phyloP scores from a whole-genome alignment of 139 green algal genomes.

The Chlorella sp. region DNA sequence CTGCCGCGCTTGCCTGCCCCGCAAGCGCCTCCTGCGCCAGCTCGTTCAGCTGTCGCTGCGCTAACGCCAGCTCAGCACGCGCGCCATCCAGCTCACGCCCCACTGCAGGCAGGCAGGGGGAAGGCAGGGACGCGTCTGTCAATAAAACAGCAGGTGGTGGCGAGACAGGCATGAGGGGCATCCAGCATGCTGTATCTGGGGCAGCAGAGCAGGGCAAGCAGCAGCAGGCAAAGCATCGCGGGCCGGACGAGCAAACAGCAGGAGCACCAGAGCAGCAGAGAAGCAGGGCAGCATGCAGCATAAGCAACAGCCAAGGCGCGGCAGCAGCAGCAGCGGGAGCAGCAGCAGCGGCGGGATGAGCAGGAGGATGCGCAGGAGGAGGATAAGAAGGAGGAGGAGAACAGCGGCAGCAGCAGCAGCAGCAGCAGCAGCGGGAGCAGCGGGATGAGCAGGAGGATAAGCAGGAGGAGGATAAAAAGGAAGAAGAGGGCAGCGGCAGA shows the following conservation, averaged over 20 bases:
- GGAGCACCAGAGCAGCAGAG: too few species aligned
- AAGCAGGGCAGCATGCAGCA: too few species aligned
- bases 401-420: too few species aligned
- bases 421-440: background rate
- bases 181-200: background rate
- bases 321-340: too few species aligned
- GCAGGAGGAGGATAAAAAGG: too few species aligned
- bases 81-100: background rate
- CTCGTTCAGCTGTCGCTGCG: constrained; percentile 16
- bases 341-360: too few species aligned
- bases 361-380: too few species aligned
- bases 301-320: too few species aligned
- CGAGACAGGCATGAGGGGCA: background rate
- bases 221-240: background rate
- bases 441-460: background rate
- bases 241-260: background rate
- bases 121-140: too few species aligned
- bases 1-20: background rate
- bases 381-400: too few species aligned
- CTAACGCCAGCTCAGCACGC: constrained; percentile 32
- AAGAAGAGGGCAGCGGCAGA: background rate
- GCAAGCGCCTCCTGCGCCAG: constrained; percentile 9
- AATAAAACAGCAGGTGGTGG: too few species aligned
- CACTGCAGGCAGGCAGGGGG: background rate
- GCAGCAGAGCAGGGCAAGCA: background rate